Evolutionary conservation across 768 basidiomycete genomes (phyloP).

Genomic region (Termitomyces sp.): DNA sequence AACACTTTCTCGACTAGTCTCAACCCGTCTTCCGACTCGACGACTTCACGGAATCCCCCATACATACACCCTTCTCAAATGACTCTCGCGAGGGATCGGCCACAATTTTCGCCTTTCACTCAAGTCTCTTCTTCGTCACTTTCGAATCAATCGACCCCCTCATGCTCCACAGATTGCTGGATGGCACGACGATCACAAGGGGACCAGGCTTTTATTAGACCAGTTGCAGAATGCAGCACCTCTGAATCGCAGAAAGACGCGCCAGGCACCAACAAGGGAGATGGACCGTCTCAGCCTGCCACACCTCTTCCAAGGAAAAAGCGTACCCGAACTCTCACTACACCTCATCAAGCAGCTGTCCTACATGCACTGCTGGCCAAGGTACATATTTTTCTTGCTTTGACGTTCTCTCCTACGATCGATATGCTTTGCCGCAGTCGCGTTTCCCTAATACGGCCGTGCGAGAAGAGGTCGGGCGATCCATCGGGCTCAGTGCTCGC

Average conservation of each 20-base stretch:
- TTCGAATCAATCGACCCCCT: constrained; percentile 5
- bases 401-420: neutral
- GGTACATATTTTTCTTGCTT: constrained; percentile 34
- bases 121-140: constrained; percentile 24
- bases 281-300: constrained; percentile 29
- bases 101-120: constrained; percentile 17
- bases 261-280: constrained; percentile 56
- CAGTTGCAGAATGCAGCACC: constrained; percentile 29
- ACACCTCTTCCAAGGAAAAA: constrained; percentile 66
- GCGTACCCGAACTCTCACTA: constrained; percentile 78
- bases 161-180: constrained; percentile 25
- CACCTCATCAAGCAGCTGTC: constrained; percentile 85
- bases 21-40: constrained; percentile 25
- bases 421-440: constrained; percentile 43
- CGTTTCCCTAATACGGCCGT: constrained; percentile 85
- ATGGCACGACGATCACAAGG: constrained; percentile 41
- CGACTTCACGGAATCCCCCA: constrained; percentile 38
- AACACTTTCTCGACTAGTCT: constrained; percentile 35
- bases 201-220: constrained; percentile 18
- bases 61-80: constrained; percentile 28
- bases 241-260: constrained; percentile 51
- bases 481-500: constrained; percentile 84
- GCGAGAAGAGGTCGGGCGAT: constrained; percentile 82
- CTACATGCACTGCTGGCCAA: constrained; percentile 82
- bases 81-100: constrained; percentile 18